These are phyloP conservation scores for Blastobotrys buckinghamii DNA, from an alignment of 1,139 yeast species.

Conservation along the genomic window DNA sequence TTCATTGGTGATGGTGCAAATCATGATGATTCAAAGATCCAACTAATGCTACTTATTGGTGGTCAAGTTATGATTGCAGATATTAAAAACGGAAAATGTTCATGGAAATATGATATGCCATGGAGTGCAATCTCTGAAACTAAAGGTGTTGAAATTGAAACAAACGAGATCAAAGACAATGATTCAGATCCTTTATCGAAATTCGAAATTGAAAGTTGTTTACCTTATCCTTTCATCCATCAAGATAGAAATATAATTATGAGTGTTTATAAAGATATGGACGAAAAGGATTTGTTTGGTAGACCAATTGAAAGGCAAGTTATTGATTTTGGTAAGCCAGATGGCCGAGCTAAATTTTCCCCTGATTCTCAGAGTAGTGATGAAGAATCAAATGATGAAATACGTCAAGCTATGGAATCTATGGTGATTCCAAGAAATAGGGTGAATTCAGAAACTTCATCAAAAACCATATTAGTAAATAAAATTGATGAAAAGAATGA, in stretches of 20 bases:
- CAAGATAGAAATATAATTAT: slow-evolving; percentile 34
- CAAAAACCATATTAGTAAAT: not conserved
- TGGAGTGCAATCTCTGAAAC: slow-evolving; percentile 17
- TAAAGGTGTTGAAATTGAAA: not conserved
- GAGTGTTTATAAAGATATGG: slow-evolving; percentile 22
- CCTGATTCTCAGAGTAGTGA: slow-evolving; percentile 19
- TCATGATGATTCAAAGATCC: slow-evolving; percentile 2
- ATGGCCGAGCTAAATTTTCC: slow-evolving; percentile 24
- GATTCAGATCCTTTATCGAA: slow-evolving; percentile 45
- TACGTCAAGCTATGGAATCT: slow-evolving; percentile 30
- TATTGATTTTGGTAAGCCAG: slow-evolving; percentile 26
- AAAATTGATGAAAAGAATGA: not conserved
- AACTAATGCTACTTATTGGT: slow-evolving; percentile 23
- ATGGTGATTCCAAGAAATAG: slow-evolving; percentile 16
- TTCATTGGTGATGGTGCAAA: slow-evolving; percentile 12
- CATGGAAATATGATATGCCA: slow-evolving; percentile 45
- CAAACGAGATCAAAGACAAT: not conserved
- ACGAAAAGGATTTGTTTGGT: slow-evolving; percentile 18
- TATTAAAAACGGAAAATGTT: slow-evolving; percentile 41
- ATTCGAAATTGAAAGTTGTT: slow-evolving; percentile 61
- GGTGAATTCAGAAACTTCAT: not conserved
- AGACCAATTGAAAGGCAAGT: slow-evolving; percentile 14
- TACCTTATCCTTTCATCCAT: slow-evolving; percentile 48
- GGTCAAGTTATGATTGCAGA: slow-evolving; percentile 41
- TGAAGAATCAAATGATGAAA: slow-evolving; percentile 18